Evolutionary conservation across 768 basidiomycete genomes (phyloP).

Genomic region (Neoboletus brunneissimus): DNA sequence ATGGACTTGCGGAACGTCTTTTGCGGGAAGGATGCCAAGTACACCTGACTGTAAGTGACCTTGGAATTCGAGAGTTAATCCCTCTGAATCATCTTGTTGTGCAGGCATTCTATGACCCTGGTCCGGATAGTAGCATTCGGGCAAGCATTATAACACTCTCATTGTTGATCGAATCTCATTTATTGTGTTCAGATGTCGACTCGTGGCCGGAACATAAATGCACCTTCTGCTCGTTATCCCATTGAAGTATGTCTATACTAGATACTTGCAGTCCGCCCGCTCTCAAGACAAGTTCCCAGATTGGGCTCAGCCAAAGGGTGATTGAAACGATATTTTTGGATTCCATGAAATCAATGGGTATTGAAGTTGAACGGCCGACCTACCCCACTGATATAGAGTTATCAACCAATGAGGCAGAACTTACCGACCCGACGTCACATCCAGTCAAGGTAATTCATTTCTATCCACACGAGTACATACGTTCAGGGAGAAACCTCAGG

Average conservation of each 20-base stretch:
- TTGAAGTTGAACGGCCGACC: conserved; percentile 34
- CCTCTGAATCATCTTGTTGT: neutral
- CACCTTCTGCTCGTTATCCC: conserved; percentile 61
- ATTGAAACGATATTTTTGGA: conserved; percentile 36
- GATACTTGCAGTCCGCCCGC: neutral
- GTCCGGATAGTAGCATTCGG: conserved; percentile 57
- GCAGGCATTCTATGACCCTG: conserved; percentile 76
- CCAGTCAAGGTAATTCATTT: conserved; percentile 18
- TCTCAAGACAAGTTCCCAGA: conserved; percentile 14
- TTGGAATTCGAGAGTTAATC: neutral
- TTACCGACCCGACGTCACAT: conserved; percentile 22
- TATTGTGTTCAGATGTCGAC: conserved; percentile 49
- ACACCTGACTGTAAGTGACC: conserved; percentile 55
- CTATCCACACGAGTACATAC: neutral
- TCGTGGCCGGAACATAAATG: conserved; percentile 56
- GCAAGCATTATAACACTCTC: conserved; percentile 29
- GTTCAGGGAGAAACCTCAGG: neutral
- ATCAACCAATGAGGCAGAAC: conserved; percentile 22
- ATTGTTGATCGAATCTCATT: neutral
- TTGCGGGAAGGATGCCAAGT: conserved; percentile 61
- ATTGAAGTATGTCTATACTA: conserved; percentile 50
- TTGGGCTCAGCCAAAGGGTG: conserved; percentile 33
- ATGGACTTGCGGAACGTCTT: conserved; percentile 65
- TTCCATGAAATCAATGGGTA: conserved; percentile 29
- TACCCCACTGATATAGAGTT: conserved; percentile 29